Base-by-base conservation (phyloP, 176 grass and related monocot species). In the Olyra latifolia region DNA sequence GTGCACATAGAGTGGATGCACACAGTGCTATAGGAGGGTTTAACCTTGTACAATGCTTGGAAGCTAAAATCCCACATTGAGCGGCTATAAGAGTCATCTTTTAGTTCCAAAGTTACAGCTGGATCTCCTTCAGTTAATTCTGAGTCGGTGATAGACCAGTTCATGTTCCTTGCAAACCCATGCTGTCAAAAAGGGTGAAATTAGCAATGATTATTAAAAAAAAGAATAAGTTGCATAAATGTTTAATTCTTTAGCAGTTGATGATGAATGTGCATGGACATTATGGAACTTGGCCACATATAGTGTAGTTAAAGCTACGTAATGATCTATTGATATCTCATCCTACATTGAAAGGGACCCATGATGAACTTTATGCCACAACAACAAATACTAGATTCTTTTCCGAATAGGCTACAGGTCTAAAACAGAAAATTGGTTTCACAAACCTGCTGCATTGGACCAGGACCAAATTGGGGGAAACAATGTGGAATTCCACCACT, bases 11-110 rank as follows among this genome's bases (percentile, higher is more conserved):
- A 87, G 58, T n/a, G 25, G 35, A 77, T 20, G 19, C 46, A 56
- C 22, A 89, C 43, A 64, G 27, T 69, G 74, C 3, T 46, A 28
- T 57, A 79, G 9, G 32, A 70, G 63, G 76, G 38, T 71, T 63
- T 78, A 43, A 98, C 95, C 90, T 91, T 98, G 84, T 91, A 98
- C 39, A 98, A 67, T 87, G 95, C 92, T 78, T 93, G 95, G 81
- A 98, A 98, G 84, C 92, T 93, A 62, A 89, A 98, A 88, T 98
- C 95, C 95, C 95, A 98, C 92, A 98, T 98, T 27, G 92, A 87
- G n/a, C 81, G 95, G 29, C 92, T 98, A 55, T 98, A 98, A 4
- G 88, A 60, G 55, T 95, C 75, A 25, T 95, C 95, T 80, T 91
- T 94, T 77, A 98, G 70, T 87, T 98, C 92, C 88, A 98, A 86